Evolutionary conservation across 257 asterid genomes (phyloP), one percentile per base, ranked within the genome.

Genomic region (Solanum chmielewskii): DNA sequence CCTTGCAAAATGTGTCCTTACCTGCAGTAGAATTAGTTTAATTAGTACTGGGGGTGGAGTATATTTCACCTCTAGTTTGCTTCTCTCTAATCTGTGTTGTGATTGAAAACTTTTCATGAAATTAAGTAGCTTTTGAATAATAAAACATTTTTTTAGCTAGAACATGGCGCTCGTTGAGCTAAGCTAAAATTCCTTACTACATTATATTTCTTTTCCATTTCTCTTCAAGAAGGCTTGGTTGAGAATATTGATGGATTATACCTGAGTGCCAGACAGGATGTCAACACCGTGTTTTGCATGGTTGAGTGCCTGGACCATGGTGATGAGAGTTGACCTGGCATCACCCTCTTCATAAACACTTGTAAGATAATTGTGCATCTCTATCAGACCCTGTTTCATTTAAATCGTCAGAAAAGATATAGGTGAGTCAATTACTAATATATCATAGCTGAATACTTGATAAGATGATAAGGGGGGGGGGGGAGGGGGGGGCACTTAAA

Each of bases 201-300:
- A 45, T 66, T 39, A 25, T 25, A 27, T 49, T 85, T 70, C 35
- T 62, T 33, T 71, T 45, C 35, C 33, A 73, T 56, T 56, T 31
- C 45, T 49, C 20, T 86, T 33, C 52, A 64, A 35, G 11, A 41
- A n/a, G 33, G 20, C 42, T 70, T 73, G 37, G 18, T 71, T 73
- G 52, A 31, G 31, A 49, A 70, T 49, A n/a, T 44, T 69, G 49
- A 66, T 85, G 86, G 86, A 78, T 81, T 92, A 64, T 95, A 96
- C 99, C 91, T 93, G 91, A 82, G 99, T 96, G 90, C 98, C 99
- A 23, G 99, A 96, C 52, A 95, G 94, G 92, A 96, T 94, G 91
- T 96, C 99, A 42, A 96, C 96, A 83, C 99, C 99, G 85, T 96
- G 95, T 88, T 96, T 96, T 78, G 99, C 98, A 88, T 96, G 99